Evolutionary conservation across 192 early-diverging fungal species (phyloP), one percentile per base, ranked within the genome.

Genomic region (Backusella westeae): DNA sequence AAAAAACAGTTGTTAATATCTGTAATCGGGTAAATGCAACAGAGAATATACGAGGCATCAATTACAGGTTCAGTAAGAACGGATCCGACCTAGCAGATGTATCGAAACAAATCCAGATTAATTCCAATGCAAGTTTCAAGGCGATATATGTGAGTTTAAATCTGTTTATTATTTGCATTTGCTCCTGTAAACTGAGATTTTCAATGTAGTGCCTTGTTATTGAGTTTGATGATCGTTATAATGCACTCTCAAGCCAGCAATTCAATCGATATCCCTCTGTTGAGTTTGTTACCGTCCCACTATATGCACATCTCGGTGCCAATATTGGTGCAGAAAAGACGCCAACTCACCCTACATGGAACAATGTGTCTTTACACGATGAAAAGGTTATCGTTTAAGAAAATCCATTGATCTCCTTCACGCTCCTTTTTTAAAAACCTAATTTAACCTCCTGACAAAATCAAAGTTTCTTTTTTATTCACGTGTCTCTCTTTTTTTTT

Each of bases 211-310:
- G 42, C n/a, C 35, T 80, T 29, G 56, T 68, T n/a, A 80, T 80
- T 32, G 59, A 76, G 32, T 80, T 80, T 36, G 79, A 80, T 73
- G 79, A 80, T 66, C 69, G 79, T 6, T 80, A 73, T 53, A 72
- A 76, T 42, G 34, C 72, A 19, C 32, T 73, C 3, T 53, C 70
- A 21, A 72, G 44, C n/a, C 56, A 78, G 32, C 38, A 72, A 34
- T 72, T 71, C 44, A 67, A 59, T 26, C 36, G 59, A 38, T 78
- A 73, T 53, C 71, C 77, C 32, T 72, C 75, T 70, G 66, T 76
- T 14, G 79, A 77, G 3, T 80, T 76, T 77, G 79, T 80, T 44
- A 71, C 39, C 36, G 74, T 80, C 10, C 75, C 79, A 38, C 70
- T 80, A 8, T 72, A 72, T 69, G 46, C 74, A 32, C 49, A 65